Percentiles rank a stretch among this genome's conserved stretches.
Conservation (phyloP, 768 basidiomycete species). For the Hemileccinum impolitum region DNA sequence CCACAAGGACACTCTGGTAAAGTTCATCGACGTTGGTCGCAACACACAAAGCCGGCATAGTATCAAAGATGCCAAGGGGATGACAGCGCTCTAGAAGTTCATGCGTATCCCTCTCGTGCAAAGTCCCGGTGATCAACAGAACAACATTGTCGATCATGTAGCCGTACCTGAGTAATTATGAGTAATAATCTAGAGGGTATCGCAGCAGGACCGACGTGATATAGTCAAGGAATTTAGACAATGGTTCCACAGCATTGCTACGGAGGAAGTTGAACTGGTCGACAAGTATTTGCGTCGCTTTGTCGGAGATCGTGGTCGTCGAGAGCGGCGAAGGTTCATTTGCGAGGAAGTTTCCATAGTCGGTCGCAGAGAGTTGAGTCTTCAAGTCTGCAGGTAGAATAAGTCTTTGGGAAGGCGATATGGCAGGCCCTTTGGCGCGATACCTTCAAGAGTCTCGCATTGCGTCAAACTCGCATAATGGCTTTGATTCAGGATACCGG, state of each 20-base stretch:
- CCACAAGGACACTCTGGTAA: constrained; percentile 94
- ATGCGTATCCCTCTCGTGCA: constrained; percentile 96
- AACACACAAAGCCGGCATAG: constrained; percentile 98
- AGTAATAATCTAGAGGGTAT: constrained; percentile 6
- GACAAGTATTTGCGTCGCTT: constrained; percentile 91
- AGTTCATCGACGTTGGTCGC: constrained; percentile 98
- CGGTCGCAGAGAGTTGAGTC: constrained; percentile 92
- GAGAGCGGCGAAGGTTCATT: constrained; percentile 93
- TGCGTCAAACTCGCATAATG: constrained; percentile 94
- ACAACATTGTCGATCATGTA: constrained; percentile 99
- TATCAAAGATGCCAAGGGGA: constrained; percentile 94
- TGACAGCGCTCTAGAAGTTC: constrained; percentile 96
- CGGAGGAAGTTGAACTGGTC: constrained; percentile 96
- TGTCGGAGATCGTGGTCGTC: constrained; percentile 94
- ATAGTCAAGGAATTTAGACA: constrained; percentile 94
- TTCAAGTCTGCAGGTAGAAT: constrained; percentile 69
- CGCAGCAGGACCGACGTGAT: constrained; percentile 71
- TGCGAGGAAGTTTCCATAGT: constrained; percentile 97
- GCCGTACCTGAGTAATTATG: constrained; percentile 61
- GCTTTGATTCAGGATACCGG: constrained; percentile 81
- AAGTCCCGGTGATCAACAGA: constrained; percentile 92
- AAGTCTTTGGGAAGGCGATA: neutral
- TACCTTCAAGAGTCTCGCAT: constrained; percentile 96
- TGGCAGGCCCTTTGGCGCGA: constrained; percentile 11
- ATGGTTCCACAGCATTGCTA: constrained; percentile 85